Evolutionary conservation across 495 filamentous ascomycete species (phyloP), one percentile per base, ranked within the genome.

Genomic region (Talaromyces liani): DNA sequence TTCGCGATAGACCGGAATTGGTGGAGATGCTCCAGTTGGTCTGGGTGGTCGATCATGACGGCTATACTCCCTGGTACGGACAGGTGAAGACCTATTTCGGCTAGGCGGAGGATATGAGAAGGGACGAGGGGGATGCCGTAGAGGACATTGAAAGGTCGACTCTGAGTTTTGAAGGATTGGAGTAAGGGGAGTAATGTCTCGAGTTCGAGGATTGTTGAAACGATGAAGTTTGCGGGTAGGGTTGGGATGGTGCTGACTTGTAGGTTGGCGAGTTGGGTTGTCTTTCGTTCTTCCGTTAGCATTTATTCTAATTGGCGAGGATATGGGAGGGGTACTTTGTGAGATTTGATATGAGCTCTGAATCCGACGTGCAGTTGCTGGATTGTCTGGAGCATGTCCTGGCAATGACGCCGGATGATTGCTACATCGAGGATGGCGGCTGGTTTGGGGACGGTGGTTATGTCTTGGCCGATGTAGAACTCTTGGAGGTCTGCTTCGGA

Each of bases 261-360:
- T 20, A 94, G 75, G 54, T 80, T 79, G 25, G 92, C 85, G 60
- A 93, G 72, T 72, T 96, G 84, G 4, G 79, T 78, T 0, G 92
- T 95, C 87, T 91, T 53, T 25, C n/a, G 22, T 27, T 27, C 45
- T 24, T 24, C 22, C 2, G 22, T 24, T 24, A 24, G 22, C 22
- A 24, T 24, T 24, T 24, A 24, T 24, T 24, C 22, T 24, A 24
- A 24, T 24, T 24, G 22, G 22, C 22, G 22, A 24, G 22, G 22
- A 24, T 24, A 24, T 24, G 22, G 22, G 22, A 2, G 22, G 22
- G 22, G 22, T 24, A 88, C 91, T 75, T 96, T 96, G 70, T 96
- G 92, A 24, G 90, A 90, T 68, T 96, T 96, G 61, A 94, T 85
- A 73, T 96, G 92, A 6, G 89, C 86, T 61, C 92, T 77, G 77